These are phyloP conservation scores for Pseudomassariella vexata DNA, from an alignment of 2,329 filamentous ascomycete species.

Conservation along the genomic window DNA sequence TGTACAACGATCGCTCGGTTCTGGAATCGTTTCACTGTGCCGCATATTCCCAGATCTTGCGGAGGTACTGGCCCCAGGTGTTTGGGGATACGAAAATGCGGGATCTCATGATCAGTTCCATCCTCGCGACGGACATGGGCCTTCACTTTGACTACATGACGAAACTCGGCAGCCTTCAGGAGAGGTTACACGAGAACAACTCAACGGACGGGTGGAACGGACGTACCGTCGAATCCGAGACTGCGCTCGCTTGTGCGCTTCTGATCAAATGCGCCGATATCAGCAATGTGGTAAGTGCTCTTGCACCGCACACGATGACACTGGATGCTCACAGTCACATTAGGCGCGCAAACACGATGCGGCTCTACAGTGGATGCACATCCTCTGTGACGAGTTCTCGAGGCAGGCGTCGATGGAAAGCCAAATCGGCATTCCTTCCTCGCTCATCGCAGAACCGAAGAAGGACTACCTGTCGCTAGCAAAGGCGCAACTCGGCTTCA, in stretches of 20 bases:
- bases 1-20: constrained; percentile 96
- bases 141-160: constrained; percentile 96
- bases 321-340: constrained; percentile 16
- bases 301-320: neutral
- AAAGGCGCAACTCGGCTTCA: constrained; percentile 89
- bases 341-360: constrained; percentile 78
- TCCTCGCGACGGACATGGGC: constrained; percentile 95
- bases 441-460: constrained; percentile 77
- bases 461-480: constrained; percentile 78
- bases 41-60: constrained; percentile 91
- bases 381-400: constrained; percentile 92
- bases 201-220: constrained; percentile 69
- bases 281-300: constrained; percentile 80
- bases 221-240: constrained; percentile 69
- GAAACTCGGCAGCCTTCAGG: constrained; percentile 73
- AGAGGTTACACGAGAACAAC: constrained; percentile 64
- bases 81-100: constrained; percentile 77
- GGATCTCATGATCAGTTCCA: constrained; percentile 93
- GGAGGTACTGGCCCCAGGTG: constrained; percentile 81
- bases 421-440: constrained; percentile 81
- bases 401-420: constrained; percentile 88
- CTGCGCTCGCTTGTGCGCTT: constrained; percentile 77
- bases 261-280: constrained; percentile 98
- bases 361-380: constrained; percentile 83
- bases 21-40: constrained; percentile 97